These are phyloP conservation scores for Coemansia sp. DNA, from an alignment of 371 early-diverging fungal genomes.

Conservation along the genomic window DNA sequence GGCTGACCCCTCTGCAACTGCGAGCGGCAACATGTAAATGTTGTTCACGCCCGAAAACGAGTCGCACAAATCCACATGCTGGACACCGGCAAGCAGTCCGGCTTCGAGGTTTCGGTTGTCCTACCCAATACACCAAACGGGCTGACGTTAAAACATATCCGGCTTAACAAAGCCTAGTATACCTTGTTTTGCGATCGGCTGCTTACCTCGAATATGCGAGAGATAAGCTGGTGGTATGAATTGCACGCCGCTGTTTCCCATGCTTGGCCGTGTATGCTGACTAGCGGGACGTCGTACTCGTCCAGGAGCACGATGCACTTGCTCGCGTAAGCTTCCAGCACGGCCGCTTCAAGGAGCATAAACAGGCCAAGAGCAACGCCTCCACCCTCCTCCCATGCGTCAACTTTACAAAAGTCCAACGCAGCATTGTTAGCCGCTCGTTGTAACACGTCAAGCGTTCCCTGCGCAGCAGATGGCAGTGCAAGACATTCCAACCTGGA, in stretches of 20 bases:
- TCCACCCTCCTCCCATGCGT: background rate
- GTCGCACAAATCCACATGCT: background rate
- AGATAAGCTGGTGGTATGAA: background rate
- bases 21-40: background rate
- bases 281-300: conserved; percentile 13
- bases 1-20: background rate
- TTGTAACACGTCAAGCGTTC: background rate
- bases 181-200: background rate
- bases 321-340: background rate
- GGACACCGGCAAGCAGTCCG: conserved; percentile 13
- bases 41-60: conserved; percentile 4
- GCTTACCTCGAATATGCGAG: conserved; percentile 21
- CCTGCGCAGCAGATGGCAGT: background rate
- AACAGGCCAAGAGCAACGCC: background rate
- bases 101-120: background rate
- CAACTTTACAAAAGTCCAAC: no score
- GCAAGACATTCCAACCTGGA: background rate
- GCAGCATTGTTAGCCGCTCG: no score
- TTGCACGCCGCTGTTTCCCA: background rate
- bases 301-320: conserved; percentile 18
- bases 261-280: background rate
- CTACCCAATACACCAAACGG: background rate
- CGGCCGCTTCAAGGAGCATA: background rate
- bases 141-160: no score
- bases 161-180: no score